phyloP scores from a whole-genome alignment of 2,329 filamentous ascomycete species.

The Microsporum ferrugineum region DNA sequence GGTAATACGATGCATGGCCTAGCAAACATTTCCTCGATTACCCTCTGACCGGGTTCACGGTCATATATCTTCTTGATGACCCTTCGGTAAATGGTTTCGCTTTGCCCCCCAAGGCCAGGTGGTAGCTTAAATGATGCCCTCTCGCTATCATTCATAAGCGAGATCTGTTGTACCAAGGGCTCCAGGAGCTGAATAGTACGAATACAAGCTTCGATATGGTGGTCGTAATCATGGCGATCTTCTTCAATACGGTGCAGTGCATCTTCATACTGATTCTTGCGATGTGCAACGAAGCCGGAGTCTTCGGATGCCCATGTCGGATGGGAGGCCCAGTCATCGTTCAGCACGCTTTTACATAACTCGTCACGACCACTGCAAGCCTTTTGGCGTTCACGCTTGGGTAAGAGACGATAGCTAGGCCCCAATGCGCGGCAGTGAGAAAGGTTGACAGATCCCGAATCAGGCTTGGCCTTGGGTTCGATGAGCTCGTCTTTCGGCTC shows the following conservation, averaged over 20 bases:
- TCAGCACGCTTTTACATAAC: constrained; percentile 83
- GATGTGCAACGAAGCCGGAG: constrained; percentile 91
- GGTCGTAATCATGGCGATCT: constrained; percentile 96
- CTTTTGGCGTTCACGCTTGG: constrained; percentile 81
- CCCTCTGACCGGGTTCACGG: constrained; percentile 65
- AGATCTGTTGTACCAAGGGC: constrained; percentile 81
- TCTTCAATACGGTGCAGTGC: constrained; percentile 92
- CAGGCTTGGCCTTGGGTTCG: constrained; percentile 64
- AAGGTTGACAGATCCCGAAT: constrained; percentile 69
- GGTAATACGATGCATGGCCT: constrained; percentile 80
- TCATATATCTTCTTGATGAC: constrained; percentile 98
- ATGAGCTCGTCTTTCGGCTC: constrained; percentile 66
- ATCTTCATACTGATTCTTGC: constrained; percentile 93
- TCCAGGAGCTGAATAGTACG: constrained; percentile 94
- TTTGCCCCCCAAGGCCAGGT: constrained; percentile 75
- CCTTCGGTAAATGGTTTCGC: constrained; percentile 91
- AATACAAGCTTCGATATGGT: constrained; percentile 89
- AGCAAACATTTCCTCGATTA: constrained; percentile 76
- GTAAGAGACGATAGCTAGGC: constrained; percentile 85
- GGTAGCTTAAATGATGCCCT: constrained; percentile 67
- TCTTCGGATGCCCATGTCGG: constrained; percentile 98
- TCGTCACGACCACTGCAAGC: constrained; percentile 89
- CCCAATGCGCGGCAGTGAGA: constrained; percentile 94
- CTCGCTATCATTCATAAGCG: constrained; percentile 64
- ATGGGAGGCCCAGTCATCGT: constrained; percentile 97